phyloP scores from a whole-genome alignment of 2,329 filamentous ascomycete species.

The Zymoseptoria tritici region DNA sequence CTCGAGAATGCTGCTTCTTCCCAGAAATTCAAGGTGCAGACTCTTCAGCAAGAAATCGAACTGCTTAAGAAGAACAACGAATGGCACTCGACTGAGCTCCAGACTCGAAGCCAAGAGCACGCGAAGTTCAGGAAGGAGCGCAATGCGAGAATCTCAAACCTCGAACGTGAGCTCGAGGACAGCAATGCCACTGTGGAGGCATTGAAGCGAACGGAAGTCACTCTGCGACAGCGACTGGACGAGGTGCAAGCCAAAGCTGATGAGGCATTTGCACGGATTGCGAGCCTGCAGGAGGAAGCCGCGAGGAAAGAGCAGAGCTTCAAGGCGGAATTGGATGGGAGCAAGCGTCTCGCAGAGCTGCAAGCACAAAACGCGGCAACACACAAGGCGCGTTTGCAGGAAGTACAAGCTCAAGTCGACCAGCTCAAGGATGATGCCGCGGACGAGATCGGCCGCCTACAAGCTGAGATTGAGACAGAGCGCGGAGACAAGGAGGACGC shows the following conservation, averaged over 20 bases:
- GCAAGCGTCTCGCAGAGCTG: conserved; percentile 72
- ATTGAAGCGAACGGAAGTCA: conserved; percentile 69
- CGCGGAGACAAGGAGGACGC: conserved; percentile 54
- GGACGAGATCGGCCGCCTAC: conserved; percentile 44
- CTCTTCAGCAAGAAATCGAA: conserved; percentile 82
- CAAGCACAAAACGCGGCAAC: conserved; percentile 69
- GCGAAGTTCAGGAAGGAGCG: conserved; percentile 93
- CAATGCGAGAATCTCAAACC: conserved; percentile 75
- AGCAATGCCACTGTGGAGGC: conserved; percentile 68
- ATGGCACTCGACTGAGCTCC: conserved; percentile 86
- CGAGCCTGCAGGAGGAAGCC: conserved; percentile 76
- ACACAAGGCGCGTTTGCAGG: conserved; percentile 61
- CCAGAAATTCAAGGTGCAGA: conserved; percentile 85
- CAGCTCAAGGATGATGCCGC: conserved; percentile 61
- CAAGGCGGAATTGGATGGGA: conserved; percentile 75
- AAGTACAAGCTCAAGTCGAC: conserved; percentile 58
- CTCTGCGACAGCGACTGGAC: conserved; percentile 71
- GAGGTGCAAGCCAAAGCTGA: conserved; percentile 82
- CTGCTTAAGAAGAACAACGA: conserved; percentile 83
- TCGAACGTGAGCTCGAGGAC: conserved; percentile 85
- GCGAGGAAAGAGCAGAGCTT: conserved; percentile 79
- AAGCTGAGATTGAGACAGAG: conserved; percentile 45
- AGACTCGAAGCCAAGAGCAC: conserved; percentile 79
- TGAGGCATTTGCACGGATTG: conserved; percentile 70
- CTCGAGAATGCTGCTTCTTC: conserved; percentile 72